Base-by-base conservation (phyloP, 148 eudicot genomes). In the Dianthus caryophyllus region DNA sequence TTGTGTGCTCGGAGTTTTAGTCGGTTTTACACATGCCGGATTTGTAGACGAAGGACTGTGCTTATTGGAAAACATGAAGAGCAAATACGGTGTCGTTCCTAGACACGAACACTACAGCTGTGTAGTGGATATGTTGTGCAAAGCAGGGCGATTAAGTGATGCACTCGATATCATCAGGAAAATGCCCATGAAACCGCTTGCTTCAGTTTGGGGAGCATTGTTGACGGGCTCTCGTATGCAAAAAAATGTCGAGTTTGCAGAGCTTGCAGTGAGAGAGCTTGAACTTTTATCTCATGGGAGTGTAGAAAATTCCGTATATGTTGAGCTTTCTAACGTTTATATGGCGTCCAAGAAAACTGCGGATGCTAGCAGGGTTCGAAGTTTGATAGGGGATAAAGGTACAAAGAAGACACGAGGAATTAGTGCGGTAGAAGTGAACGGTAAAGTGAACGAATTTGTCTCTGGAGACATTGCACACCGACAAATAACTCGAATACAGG, bases 161-260 rank as follows among this genome's bases (percentile, higher is more conserved):
- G 74, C 78, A n/a, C 44, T 74, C 47, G 26, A 43, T 65, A 27
- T 78, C 25, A 74, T 78, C 25, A 70, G 46, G 11, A 60, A 58
- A 18, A 74, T 78, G 81, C 78, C 81, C 2, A 69, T 74, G 78
- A 73, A 69, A 27, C 81, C 81, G 1, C 65, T 64, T 67, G 72
- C 75, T 61, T 74, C 77, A 6, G 81, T 73, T 2, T 78, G 75
- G 75, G 77, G 78, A 46, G 75, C 77, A 10, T 47, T 78, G 17
- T 53, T 71, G 63, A 63, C 62, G 43, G 75, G 68, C 12, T 74
- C 68, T 53, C 68, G 72, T 18, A 68, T 39, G 21, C 58, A 57
- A 59, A 73, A 70, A 30, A 73, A 69, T 53, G 74, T 69, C 10
- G 55, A 46, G 59, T 76, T 78, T 44, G 81, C 72, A 43, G 80